Evolutionary conservation across 129 eudicot species (phyloP).

Genomic region (Solidago caesia): DNA sequence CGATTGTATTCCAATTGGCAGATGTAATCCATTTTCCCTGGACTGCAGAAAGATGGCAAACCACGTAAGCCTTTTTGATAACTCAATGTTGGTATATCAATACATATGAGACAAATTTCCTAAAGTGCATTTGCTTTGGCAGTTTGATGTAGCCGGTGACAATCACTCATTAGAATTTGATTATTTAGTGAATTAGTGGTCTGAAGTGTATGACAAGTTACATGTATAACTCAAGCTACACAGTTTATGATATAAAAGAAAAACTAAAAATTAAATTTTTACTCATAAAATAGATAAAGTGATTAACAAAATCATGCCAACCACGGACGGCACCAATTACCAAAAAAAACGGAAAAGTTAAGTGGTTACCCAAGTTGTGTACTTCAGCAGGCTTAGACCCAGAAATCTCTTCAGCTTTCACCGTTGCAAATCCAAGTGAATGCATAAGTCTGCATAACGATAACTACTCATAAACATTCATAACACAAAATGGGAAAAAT

Average conservation of each 20-base stretch:
- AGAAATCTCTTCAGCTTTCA: constrained; percentile 73
- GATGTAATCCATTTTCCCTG: constrained; percentile 91
- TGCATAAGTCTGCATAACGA: constrained; percentile 51
- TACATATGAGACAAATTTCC: neutral
- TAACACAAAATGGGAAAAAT: too few relatives aligned
- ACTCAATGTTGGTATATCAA: neutral
- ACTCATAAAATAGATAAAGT: neutral
- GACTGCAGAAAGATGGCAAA: constrained; percentile 48
- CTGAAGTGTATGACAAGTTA: neutral
- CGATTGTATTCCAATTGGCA: constrained; percentile 74
- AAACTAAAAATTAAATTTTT: neutral
- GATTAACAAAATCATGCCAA: constrained; percentile 4
- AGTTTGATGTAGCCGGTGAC: neutral
- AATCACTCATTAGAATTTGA: neutral
- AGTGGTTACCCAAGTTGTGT: constrained; percentile 66
- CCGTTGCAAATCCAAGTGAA: constrained; percentile 80
- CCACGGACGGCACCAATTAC: neutral
- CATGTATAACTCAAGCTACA: constrained; percentile 8
- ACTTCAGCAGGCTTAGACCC: constrained; percentile 93
- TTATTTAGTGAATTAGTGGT: constrained; percentile 11
- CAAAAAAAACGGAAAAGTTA: neutral
- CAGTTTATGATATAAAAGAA: neutral
- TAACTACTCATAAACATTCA: too few relatives aligned
- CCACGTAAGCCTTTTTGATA: constrained; percentile 1
- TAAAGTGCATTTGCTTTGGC: constrained; percentile 4